These are phyloP conservation scores for Blumeria graminis DNA, from an alignment of 2,329 filamentous ascomycete species.

Conservation along the genomic window DNA sequence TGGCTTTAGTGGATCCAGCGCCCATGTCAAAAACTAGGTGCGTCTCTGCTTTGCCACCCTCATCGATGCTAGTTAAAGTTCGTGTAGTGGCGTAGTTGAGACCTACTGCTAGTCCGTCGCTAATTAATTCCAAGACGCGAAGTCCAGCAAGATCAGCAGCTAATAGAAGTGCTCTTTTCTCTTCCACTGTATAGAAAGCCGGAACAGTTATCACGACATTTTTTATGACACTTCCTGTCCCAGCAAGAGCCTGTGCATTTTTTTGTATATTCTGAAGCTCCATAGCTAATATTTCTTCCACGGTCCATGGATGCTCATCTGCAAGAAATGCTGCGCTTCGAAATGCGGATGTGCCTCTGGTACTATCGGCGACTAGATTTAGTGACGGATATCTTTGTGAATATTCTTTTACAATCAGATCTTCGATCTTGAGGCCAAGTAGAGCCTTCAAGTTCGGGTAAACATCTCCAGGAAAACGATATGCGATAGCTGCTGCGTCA, in stretches of 20 bases:
- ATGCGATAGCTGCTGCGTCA: conserved; percentile 68
- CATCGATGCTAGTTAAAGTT: conserved; percentile 63
- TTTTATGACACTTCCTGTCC: conserved; percentile 45
- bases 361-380: conserved; percentile 33
- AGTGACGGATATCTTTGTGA: conserved; percentile 54
- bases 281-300: conserved; percentile 93
- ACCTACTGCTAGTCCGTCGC: conserved; percentile 76
- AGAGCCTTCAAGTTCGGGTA: conserved; percentile 86
- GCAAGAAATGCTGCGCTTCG: conserved; percentile 44
- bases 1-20: conserved; percentile 78
- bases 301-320: conserved; percentile 42
- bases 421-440: conserved; percentile 45
- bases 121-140: conserved; percentile 63
- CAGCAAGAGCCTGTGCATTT: conserved; percentile 68
- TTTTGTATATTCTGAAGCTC: conserved; percentile 74
- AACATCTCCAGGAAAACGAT: conserved; percentile 76
- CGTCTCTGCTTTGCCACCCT: conserved; percentile 68
- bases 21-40: conserved; percentile 97
- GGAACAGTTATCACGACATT: conserved; percentile 79
- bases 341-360: conserved; percentile 52
- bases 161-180: conserved; percentile 64
- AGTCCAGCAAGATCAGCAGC: conserved; percentile 75
- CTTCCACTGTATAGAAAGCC: conserved; percentile 70
- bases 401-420: conserved; percentile 43
- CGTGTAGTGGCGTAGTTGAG: conserved; percentile 85